Conservation (phyloP, 768 basidiomycete species). For the Termitomyces sp. region DNA sequence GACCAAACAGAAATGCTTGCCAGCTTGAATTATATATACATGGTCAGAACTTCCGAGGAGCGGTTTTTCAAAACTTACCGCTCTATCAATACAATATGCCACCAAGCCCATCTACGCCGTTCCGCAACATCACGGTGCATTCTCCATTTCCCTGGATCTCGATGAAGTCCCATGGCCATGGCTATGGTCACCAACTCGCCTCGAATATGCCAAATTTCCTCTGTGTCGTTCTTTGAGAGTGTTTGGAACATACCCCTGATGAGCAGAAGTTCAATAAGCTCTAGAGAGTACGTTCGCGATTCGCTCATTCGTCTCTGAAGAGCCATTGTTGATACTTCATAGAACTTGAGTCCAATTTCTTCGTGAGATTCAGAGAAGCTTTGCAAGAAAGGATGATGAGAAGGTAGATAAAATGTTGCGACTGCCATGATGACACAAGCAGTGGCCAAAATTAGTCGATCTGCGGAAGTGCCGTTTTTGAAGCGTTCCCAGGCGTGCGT, state of each 20-base stretch:
- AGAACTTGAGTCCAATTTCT: conserved; percentile 63
- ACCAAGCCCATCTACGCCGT: conserved; percentile 86
- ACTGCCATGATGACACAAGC: conserved; percentile 75
- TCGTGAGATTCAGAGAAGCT: conserved; percentile 49
- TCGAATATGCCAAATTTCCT: conserved; percentile 76
- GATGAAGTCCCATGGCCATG: conserved; percentile 81
- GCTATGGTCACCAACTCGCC: conserved; percentile 74
- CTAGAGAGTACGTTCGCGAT: conserved; percentile 58
- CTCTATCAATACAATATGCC: conserved; percentile 82
- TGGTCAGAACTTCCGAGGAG: conserved; percentile 7
- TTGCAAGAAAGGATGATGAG: conserved; percentile 59
- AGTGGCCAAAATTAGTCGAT: conserved; percentile 68
- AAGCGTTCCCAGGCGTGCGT: conserved; percentile 67
- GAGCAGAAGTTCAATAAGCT: conserved; percentile 73
- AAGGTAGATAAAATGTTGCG: conserved; percentile 68
- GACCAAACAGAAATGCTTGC: conserved; percentile 87
- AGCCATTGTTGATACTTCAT: conserved; percentile 63
- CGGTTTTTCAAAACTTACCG: conserved; percentile 40
- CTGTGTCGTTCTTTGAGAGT: conserved; percentile 69
- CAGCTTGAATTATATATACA: conserved; percentile 43
- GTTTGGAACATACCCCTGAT: conserved; percentile 71
- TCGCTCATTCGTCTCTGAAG: conserved; percentile 62
- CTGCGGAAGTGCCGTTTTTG: conserved; percentile 62
- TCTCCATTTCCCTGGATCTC: conserved; percentile 79
- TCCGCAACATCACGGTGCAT: conserved; percentile 70